Percentiles rank a stretch among this genome's conserved stretches.
Evolutionary conservation across 163 green algal species (phyloP).

Genomic region (Chlamydomonas reinhardtii): DNA sequence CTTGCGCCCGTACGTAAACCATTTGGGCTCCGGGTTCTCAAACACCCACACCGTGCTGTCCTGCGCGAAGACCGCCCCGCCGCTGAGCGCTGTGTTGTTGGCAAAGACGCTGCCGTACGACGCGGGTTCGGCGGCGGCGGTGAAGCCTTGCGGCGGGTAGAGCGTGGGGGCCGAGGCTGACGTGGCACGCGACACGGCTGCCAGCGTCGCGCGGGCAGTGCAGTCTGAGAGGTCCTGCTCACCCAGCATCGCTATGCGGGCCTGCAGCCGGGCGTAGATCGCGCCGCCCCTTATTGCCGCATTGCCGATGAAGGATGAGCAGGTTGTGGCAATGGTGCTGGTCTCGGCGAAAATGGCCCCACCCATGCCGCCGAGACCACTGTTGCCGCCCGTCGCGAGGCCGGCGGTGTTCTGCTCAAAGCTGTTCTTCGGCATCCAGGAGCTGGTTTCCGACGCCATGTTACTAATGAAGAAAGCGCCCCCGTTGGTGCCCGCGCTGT

Average conservation of each 20-base stretch:
- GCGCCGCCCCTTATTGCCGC: neutral
- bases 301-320: neutral
- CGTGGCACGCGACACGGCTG: neutral
- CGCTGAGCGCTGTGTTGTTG: neutral
- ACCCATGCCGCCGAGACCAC: neutral
- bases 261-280: neutral
- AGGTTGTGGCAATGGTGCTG: neutral
- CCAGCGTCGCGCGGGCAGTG: neutral
- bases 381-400: neutral
- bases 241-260: neutral
- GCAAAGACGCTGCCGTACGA: constrained; percentile 7
- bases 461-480: constrained; percentile 1
- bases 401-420: neutral
- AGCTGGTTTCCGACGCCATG: neutral
- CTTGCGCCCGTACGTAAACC: no score
- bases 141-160: neutral
- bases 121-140: neutral
- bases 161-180: neutral
- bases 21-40: neutral
- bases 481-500: neutral
- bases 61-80: constrained; percentile 2
- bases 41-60: constrained; percentile 9
- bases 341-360: constrained; percentile 1
- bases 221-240: neutral
- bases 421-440: neutral